Base-by-base conservation (phyloP, 2,329 filamentous ascomycete species). In the Nemania abortiva region DNA sequence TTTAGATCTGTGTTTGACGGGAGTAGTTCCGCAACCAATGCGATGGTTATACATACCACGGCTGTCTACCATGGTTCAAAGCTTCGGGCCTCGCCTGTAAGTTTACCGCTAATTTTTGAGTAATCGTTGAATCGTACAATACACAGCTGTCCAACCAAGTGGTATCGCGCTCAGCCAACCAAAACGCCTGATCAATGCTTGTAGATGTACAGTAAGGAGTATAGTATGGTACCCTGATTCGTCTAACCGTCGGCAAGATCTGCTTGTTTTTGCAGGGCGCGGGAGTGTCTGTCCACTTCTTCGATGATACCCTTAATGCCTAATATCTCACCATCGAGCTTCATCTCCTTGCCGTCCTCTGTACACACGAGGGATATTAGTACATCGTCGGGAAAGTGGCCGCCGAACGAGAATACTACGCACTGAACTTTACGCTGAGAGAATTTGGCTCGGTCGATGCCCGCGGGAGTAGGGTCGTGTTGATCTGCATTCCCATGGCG, bases 311-410 rank as follows among this genome's bases (percentile, higher is more conserved):
- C 92, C 79, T 93, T 92, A 78, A 98, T 95, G 74, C 90, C 92
- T 82, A 95, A 85, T 80, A 91, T 92, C 74, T 93, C 90, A 73
- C 93, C 87, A 78, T 97, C 90, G 47, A 98, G 87, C 39, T 89
- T 89, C 84, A 98, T 89, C 77, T 97, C 91, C 83, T 95, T 97
- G 75, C 96, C 96, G 78, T 98, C 96, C 86, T 97, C 93, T 97
- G 24, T 39, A 13, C n/a, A 37, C 13, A 42, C 29, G 13, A 6
- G 37, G 53, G 6, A 58, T 56, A 47, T 68, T 24, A 68, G 62
- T 45, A 60, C 34, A 31, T 15, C n/a, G 59, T 15, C 20, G n/a
- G 39, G 34, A 42, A 20, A 47, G 27, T 18, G 9, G 13, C 7
- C 39, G 45, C 6, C 7, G 13, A 37, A 42, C 31, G 45, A 18